Evolutionary conservation across 441 rosid species (phyloP).

Genomic region (Aquilaria agallochum): DNA sequence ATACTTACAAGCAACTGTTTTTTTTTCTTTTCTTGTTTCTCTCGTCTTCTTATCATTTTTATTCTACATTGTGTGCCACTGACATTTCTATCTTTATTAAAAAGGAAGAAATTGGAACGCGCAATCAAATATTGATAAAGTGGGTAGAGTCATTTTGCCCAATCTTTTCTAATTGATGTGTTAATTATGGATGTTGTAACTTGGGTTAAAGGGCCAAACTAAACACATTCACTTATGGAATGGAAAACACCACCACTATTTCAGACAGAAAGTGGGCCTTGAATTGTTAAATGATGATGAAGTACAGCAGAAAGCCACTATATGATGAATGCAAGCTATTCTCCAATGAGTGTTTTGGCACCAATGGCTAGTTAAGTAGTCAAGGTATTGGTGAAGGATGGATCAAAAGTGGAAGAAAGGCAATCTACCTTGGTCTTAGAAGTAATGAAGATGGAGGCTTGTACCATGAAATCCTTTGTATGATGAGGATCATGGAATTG

Average conservation of each 20-base stretch:
- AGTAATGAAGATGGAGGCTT: slow-evolving; percentile 99
- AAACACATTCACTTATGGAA: too few relatives aligned
- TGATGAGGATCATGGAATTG: too few relatives aligned
- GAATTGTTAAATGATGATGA: slow-evolving; percentile 55
- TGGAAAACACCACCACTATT: slow-evolving; percentile 36
- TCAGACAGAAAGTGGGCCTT: slow-evolving; percentile 56
- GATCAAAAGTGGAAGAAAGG: slow-evolving; percentile 64
- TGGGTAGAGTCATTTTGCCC: too few relatives aligned
- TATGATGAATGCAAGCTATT: slow-evolving; percentile 41
- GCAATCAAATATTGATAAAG: too few relatives aligned
- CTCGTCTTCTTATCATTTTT: too few relatives aligned
- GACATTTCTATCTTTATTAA: too few relatives aligned
- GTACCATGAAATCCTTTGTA: slow-evolving; percentile 6
- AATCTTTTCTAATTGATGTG: slow-evolving; percentile 18
- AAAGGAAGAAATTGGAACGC: too few relatives aligned
- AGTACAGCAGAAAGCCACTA: slow-evolving; percentile 47
- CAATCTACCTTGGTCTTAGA: slow-evolving; percentile 83
- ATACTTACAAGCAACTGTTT: too few relatives aligned
- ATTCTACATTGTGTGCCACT: too few relatives aligned
- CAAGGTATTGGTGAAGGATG: slow-evolving; percentile 73
- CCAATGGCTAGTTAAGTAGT: slow-evolving; percentile 98
- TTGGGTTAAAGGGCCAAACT: too few relatives aligned
- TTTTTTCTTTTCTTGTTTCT: too few relatives aligned
- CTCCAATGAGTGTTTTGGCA: slow-evolving; percentile 71
- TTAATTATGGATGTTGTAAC: slow-evolving; percentile 14